Conservation (phyloP, 805 yeast genomes). For the Grigorovia jiainica region DNA sequence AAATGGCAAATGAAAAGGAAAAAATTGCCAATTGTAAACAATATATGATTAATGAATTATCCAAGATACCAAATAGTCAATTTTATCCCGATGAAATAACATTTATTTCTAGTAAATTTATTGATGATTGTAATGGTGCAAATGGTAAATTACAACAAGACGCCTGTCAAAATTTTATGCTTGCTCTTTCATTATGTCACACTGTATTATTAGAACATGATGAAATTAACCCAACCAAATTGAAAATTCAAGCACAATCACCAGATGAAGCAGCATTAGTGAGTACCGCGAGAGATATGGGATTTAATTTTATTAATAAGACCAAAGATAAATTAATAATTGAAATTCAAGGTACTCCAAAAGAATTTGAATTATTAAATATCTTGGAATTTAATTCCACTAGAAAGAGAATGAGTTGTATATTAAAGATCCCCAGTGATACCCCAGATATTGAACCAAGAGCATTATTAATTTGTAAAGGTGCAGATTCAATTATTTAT, state of each 20-base stretch:
- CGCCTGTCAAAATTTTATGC: slow-evolving; percentile 64
- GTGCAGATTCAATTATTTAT: slow-evolving; percentile 77
- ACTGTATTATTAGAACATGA: slow-evolving; percentile 65
- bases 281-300: slow-evolving; percentile 71
- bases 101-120: slow-evolving; percentile 58
- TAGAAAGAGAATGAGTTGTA: slow-evolving; percentile 81
- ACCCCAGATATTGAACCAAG: slow-evolving; percentile 39
- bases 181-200: slow-evolving; percentile 69
- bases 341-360: slow-evolving; percentile 58
- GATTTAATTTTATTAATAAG: slow-evolving; percentile 55
- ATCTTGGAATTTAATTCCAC: slow-evolving; percentile 74
- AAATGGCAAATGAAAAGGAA: slow-evolving; percentile 40
- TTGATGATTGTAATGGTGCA: slow-evolving; percentile 46
- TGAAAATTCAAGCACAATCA: slow-evolving; percentile 64
- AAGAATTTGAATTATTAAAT: slow-evolving; percentile 65
- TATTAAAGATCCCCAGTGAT: slow-evolving; percentile 53
- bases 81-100: slow-evolving; percentile 54
- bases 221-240: slow-evolving; percentile 46
- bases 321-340: slow-evolving; percentile 61
- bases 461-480: slow-evolving; percentile 67
- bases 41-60: slow-evolving; percentile 44
- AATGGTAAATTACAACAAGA: slow-evolving; percentile 39
- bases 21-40: slow-evolving; percentile 48
- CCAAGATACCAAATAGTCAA: slow-evolving; percentile 31
- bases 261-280: slow-evolving; percentile 88